Base-by-base conservation (phyloP, 2,329 filamentous ascomycete species). In the Fusarium azukiicola region DNA sequence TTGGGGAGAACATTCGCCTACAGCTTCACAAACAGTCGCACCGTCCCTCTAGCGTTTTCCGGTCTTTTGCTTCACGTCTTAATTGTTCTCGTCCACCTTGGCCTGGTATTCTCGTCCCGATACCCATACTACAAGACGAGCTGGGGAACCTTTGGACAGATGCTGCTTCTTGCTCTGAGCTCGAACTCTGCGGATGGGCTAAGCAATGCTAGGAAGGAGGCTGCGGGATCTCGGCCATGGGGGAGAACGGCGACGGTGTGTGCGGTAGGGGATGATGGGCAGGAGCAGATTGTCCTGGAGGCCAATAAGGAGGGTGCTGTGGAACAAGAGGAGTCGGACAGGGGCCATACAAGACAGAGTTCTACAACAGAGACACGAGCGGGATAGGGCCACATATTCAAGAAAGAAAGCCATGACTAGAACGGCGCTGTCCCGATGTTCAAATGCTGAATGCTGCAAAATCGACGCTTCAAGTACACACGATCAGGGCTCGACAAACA, bases 131-230 rank as follows among this genome's bases (percentile, higher is more conserved):
- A 49, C 19, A 23, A n/a, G 13, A 40, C 63, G 8, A 67, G 63
- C 27, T 49, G 63, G 63, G 38, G 32, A 38, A 67, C 13, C 21
- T 67, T 67, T 38, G 63, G 44, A 27, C 42, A 67, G 19, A 67
- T 67, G 63, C 13, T 67, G 27, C 23, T 67, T 27, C 44, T 67
- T 38, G 63, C 63, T 19, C 44, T 67, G 5, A 16, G 44, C 19
- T 68, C 66, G 14, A 44, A 9, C 21, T 32, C 52, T 9, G 52
- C 27, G 3, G 4, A 32, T 17, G 12, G 6, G 38, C 7, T 2
- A 38, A 56, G 32, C 14, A 10, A n/a, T 5, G 13, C 19, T 38
- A 13, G 38, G 12, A 23, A 12, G 38, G 52, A 56, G 14, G 19
- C 5, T 23, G 32, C 52, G 19, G 32, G 36, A 2, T 38, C 52